phyloP scores from a whole-genome alignment of 176 grass and related monocot species.

The Cenchrus americanus region DNA sequence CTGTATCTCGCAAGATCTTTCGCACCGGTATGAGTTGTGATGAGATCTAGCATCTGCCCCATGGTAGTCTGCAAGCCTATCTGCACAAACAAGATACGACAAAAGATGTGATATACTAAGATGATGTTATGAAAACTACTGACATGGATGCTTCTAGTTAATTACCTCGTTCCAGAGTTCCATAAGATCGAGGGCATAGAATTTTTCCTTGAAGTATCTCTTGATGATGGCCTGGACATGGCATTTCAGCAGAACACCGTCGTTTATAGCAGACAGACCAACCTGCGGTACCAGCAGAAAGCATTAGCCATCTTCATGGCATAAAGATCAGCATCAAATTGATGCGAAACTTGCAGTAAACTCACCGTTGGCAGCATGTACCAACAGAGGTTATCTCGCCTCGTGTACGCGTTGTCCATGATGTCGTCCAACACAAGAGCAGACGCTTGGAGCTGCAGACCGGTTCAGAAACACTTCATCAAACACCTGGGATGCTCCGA shows the following conservation, averaged over 20 bases:
- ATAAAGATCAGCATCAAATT: background rate
- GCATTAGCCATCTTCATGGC: background rate
- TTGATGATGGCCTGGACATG: slow-evolving; percentile 66
- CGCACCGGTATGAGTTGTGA: slow-evolving; percentile 61
- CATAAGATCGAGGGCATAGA: slow-evolving; percentile 58
- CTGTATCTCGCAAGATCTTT: slow-evolving; percentile 66
- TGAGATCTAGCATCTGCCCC: slow-evolving; percentile 76
- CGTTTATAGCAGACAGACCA: slow-evolving; percentile 66
- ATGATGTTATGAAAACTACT: too few relatives aligned
- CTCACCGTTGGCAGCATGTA: slow-evolving; percentile 53
- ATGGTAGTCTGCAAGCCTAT: slow-evolving; percentile 66
- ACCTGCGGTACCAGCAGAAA: slow-evolving; percentile 41
- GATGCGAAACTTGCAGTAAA: background rate
- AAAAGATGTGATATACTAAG: too few relatives aligned
- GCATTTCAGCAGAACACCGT: slow-evolving; percentile 65
- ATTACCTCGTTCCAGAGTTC: slow-evolving; percentile 66
- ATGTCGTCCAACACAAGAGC: slow-evolving; percentile 74
- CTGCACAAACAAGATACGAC: slow-evolving; percentile 31
- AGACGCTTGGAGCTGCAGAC: slow-evolving; percentile 66
- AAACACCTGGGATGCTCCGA: background rate
- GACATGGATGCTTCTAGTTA: background rate
- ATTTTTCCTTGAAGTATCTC: slow-evolving; percentile 67
- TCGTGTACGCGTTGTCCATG: slow-evolving; percentile 71
- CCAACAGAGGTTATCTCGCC: slow-evolving; percentile 69
- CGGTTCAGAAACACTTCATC: background rate